Base-by-base conservation (phyloP, 495 filamentous ascomycete genomes). In the Neurospora intermedia region DNA sequence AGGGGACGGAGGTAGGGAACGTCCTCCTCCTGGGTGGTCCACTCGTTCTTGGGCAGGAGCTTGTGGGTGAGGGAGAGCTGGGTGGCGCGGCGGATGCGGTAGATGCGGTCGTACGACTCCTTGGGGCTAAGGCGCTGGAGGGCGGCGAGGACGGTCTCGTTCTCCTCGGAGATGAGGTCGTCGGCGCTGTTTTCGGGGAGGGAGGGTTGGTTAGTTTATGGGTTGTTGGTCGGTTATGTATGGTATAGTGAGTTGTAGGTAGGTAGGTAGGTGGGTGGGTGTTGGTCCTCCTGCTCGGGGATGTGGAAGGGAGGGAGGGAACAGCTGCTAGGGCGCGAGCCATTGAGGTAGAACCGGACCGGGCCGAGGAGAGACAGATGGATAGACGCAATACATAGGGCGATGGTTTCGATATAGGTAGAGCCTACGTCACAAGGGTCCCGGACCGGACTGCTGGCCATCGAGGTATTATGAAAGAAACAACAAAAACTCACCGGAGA, bases 21-120 rank as follows among this genome's bases (percentile, higher is more conserved):
- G 71, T 81, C 85, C 74, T 84, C 81, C 77, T 82, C 82, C 72
- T 79, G 72, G 81, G 83, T 84, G 77, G 89, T 96, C 88, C 93
- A 93, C 84, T 97, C 89, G 73, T 87, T 81, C 83, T 89, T 88
- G 75, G 94, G 94, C 38, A 98, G 89, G 69, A 97, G 84, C 80
- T 92, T 92, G 83, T 98, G 94, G 76, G 78, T 78, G 75, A 83
- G 72, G 76, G 80, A 82, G 82, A 94, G 92, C 90, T 98, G 96
- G 85, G 95, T 91, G 77, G 96, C 96, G 82, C 96, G 90, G 82
- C 96, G 92, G 82, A 98, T 89, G 79, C 96, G 94, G 90, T 92
- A 98, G 80, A 98, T 89, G 83, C 96, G 95, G 87, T 99, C 96
- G 84, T 98, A 98, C 77, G 89, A 87, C 78, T 93, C 93, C 88